These are phyloP conservation scores for Cymbopogon flexuosus DNA, from an alignment of 202 grass and related monocot genomes.

Conservation along the genomic window DNA sequence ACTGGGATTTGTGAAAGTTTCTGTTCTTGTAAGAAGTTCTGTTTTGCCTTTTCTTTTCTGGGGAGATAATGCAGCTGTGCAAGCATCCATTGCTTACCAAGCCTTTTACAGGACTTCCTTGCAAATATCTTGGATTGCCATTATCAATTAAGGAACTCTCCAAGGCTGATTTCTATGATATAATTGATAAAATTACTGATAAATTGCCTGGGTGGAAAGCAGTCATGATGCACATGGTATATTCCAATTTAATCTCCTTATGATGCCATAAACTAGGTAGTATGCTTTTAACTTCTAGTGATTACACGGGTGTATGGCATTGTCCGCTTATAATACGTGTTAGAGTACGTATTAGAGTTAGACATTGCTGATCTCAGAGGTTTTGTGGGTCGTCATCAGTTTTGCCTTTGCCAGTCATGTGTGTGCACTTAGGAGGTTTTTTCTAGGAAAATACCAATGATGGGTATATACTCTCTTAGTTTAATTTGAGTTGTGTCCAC, in stretches of 20 bases:
- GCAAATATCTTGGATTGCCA: background rate
- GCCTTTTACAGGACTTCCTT: background rate
- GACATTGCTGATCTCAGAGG: background rate
- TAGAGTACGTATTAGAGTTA: background rate
- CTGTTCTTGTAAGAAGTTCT: background rate
- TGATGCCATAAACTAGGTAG: background rate
- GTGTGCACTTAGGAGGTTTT: background rate
- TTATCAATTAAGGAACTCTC: background rate
- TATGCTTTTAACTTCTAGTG: background rate
- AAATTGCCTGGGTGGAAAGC: background rate
- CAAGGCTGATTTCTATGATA: background rate
- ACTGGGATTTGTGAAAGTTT: background rate
- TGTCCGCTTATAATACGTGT: background rate
- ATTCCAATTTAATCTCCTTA: background rate
- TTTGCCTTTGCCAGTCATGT: background rate
- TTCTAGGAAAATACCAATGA: background rate
- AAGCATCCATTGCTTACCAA: background rate
- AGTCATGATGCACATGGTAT: background rate
- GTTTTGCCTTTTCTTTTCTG: background rate
- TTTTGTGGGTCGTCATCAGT: background rate
- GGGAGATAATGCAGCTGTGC: background rate
- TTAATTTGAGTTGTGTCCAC: background rate
- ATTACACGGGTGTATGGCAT: background rate
- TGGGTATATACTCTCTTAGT: conserved; percentile 8
- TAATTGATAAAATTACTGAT: background rate